Evolutionary conservation across 2,329 filamentous ascomycete species (phyloP).

Genomic region (Torrubiella hemipterigena): DNA sequence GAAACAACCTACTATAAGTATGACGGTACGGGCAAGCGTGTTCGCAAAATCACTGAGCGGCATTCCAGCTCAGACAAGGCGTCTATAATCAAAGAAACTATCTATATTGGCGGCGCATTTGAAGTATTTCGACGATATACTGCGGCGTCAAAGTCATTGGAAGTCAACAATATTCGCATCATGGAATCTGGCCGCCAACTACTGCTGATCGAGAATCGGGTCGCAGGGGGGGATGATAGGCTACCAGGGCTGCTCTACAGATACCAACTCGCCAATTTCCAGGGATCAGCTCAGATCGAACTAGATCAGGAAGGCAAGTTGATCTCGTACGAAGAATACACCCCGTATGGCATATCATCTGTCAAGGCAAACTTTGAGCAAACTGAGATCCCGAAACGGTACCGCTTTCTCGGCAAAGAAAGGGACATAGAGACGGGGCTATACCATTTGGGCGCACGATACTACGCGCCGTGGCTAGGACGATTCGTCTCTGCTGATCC

Average conservation of each 20-base stretch:
- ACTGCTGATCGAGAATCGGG: conserved; percentile 5
- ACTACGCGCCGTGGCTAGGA: conserved; percentile 14
- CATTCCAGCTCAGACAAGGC: neutral
- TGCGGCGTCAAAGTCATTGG: neutral
- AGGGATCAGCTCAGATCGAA: conserved; percentile 10
- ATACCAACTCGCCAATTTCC: conserved; percentile 6
- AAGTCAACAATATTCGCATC: conserved; percentile 4
- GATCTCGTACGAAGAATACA: conserved; percentile 18
- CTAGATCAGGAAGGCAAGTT: conserved; percentile 12
- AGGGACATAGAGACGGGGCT: conserved; percentile 15
- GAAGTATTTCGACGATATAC: conserved; percentile 6
- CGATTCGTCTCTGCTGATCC: conserved; percentile 15
- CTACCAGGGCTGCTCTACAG: conserved; percentile 6
- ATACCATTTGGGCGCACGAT: conserved; percentile 13
- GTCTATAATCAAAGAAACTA: conserved; percentile 3
- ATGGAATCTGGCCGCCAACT: conserved; percentile 5
- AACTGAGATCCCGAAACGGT: conserved; percentile 11
- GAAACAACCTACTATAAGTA: conserved; percentile 15
- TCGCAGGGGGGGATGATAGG: conserved; percentile 6
- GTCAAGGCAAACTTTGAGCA: conserved; percentile 4
- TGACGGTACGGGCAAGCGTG: conserved; percentile 8
- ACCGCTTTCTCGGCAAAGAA: conserved; percentile 13
- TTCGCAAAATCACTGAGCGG: conserved; percentile 13
- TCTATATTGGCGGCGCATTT: conserved; percentile 7
- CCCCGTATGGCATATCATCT: conserved; percentile 14